A percentile compares a stretch with the other conserved stretches of the same genome.
Evolutionary conservation across 1,139 yeast genomes (phyloP).

Genomic region (Candida mesenterica): DNA sequence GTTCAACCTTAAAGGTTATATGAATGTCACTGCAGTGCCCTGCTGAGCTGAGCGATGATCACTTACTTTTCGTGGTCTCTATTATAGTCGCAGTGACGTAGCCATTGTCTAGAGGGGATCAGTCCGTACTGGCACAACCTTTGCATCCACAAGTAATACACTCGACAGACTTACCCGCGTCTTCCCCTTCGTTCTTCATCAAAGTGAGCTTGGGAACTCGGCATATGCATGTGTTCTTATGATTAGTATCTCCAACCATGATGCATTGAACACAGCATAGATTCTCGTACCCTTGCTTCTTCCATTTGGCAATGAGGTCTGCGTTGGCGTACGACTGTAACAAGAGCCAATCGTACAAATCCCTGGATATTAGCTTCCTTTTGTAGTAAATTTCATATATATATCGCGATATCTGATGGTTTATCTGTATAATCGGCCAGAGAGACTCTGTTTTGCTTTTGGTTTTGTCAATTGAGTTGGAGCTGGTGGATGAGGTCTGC

Average conservation of each 20-base stretch:
- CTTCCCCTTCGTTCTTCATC: slow-evolving; percentile 28
- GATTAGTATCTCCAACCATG: slow-evolving; percentile 58
- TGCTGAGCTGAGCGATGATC: no score
- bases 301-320: slow-evolving; percentile 85
- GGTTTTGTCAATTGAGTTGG: slow-evolving; percentile 20
- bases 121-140: slow-evolving; percentile 87
- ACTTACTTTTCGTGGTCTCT: no score
- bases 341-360: slow-evolving; percentile 76
- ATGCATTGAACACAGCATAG: slow-evolving; percentile 84
- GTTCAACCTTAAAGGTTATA: no score
- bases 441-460: slow-evolving; percentile 51
- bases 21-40: no score
- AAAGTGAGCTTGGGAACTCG: slow-evolving; percentile 70
- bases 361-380: slow-evolving; percentile 61
- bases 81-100: no score
- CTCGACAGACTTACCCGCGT: slow-evolving; percentile 41
- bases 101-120: no score
- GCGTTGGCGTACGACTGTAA: slow-evolving; percentile 67
- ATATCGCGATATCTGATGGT: slow-evolving; percentile 76
- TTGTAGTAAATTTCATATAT: slow-evolving; percentile 73
- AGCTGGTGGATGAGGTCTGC: slow-evolving; percentile 29
- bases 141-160: slow-evolving; percentile 88
- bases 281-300: slow-evolving; percentile 84
- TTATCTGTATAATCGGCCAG: slow-evolving; percentile 72
- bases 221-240: slow-evolving; percentile 76